Percentiles rank a stretch among this genome's conserved stretches.
phyloP scores from a whole-genome alignment of 1,284 basidiomycete species.

The Papiliotrema nemorosa region DNA sequence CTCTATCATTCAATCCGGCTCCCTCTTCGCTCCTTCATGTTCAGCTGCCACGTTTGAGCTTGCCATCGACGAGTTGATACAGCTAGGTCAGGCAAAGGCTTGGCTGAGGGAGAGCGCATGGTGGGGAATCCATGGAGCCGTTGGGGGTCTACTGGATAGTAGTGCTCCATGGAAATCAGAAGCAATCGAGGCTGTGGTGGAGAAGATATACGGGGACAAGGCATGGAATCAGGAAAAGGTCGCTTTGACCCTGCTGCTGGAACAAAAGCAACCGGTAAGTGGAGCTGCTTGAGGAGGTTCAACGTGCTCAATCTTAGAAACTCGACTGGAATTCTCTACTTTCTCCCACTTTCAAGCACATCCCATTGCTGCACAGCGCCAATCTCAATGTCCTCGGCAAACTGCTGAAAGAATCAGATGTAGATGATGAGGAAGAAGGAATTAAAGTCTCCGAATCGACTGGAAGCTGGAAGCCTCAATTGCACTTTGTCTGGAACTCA shows the following conservation, averaged over 20 bases:
- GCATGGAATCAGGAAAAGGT: conserved; percentile 85
- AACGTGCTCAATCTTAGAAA: conserved; percentile 33
- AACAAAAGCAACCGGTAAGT: conserved; percentile 56
- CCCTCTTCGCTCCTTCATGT: conserved; percentile 64
- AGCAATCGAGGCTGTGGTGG: conserved; percentile 58
- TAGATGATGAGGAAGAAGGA: conserved; percentile 40
- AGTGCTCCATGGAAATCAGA: conserved; percentile 67
- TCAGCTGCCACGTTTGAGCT: conserved; percentile 59
- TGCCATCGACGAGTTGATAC: conserved; percentile 64
- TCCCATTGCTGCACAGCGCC: conserved; percentile 60
- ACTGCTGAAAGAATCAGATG: conserved; percentile 62
- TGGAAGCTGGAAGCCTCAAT: conserved; percentile 80
- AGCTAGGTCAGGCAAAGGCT: conserved; percentile 74
- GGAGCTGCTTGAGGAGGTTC: not conserved
- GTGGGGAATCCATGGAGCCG: conserved; percentile 70
- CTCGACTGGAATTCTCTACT: conserved; percentile 66
- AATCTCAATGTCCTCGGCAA: conserved; percentile 73
- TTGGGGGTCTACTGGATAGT: conserved; percentile 60
- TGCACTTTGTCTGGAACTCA: conserved; percentile 88
- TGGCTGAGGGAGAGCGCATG: conserved; percentile 91
- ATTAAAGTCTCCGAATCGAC: conserved; percentile 38
- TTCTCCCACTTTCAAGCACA: conserved; percentile 72
- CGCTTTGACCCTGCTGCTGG: conserved; percentile 70
- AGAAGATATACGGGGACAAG: conserved; percentile 58
- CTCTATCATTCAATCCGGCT: conserved; percentile 72